Base-by-base conservation (phyloP, 306 rosid genomes). In the Benincasa hispida region DNA sequence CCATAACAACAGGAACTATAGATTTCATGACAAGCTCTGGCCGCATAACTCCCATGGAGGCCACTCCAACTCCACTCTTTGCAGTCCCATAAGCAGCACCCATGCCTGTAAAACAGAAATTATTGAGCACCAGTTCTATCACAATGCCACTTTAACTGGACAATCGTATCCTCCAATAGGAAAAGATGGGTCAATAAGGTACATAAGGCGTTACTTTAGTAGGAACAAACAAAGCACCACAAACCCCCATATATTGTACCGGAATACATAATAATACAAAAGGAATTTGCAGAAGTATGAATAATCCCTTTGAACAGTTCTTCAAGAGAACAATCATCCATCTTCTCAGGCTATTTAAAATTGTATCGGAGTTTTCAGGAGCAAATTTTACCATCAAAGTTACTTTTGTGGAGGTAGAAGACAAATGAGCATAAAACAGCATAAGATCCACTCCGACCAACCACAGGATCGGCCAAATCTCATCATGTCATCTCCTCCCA, bases 1-100 rank as follows among this genome's bases (percentile, higher is more conserved):
- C 93, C 96, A 91, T 91, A 79, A 91, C 93, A 65, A 91, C 91
- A 1, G 96, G 96, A 11, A 88, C 96, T 24, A 91, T 91, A 47
- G 96, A 91, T 27, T 91, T 91, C 96, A 91, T 88, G 27, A 91
- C 93, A 6, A 88, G 91, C 88, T 91, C 93, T 1, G 93, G 96
- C 59, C 96, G 70, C 93, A 91, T 91, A 24, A 89, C 93, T 27
- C 91, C 96, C 93, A 91, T 91, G 6, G 91, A 87, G 2, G 93
- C 96, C 83, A 91, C 93, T 2, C 96, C 96, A 59, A 91, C 93
- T 6, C 91, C 93, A 50, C 96, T 89, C 90, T 91, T 91, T 4
- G 93, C 91, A 0, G 91, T 91, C 67, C 93, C 93, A 37, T 91
- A 91, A 8, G 90, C 91, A 18, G 91, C 92, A 22, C 93, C 93